A percentile compares a stretch with the other conserved stretches of the same genome.
These are phyloP conservation scores for Rhynchospora pubera DNA, from an alignment of 176 grass and related monocot genomes.

Conservation along the genomic window DNA sequence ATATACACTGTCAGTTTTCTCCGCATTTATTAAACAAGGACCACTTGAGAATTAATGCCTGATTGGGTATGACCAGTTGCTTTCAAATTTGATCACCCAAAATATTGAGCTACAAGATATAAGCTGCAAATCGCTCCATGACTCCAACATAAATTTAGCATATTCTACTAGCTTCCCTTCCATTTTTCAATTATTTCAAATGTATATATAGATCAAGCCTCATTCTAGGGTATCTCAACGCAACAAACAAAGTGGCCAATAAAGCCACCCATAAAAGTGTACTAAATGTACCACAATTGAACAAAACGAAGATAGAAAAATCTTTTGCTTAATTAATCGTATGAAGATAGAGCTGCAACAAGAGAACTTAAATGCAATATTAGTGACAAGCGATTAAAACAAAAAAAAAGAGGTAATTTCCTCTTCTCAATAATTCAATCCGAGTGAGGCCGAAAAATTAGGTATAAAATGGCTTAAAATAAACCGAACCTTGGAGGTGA, in stretches of 20 bases:
- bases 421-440: background rate
- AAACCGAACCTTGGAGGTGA: background rate
- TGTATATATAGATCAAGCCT: background rate
- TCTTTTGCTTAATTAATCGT: background rate
- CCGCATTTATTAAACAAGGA: background rate
- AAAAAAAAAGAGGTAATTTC: no score
- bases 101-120: background rate
- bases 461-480: background rate
- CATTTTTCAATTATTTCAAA: background rate
- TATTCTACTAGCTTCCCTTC: background rate
- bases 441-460: background rate
- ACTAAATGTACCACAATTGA: background rate
- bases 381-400: background rate
- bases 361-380: background rate
- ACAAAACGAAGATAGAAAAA: background rate
- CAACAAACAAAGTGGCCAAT: background rate
- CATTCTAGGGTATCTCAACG: background rate
- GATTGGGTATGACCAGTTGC: constrained; percentile 8
- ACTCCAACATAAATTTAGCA: background rate
- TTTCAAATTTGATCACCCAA: background rate
- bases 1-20: background rate
- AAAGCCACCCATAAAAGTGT: background rate
- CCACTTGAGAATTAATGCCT: background rate
- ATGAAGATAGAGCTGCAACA: background rate
- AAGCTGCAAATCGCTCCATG: background rate